A percentile compares a stretch with the other conserved stretches of the same genome.
phyloP scores from a whole-genome alignment of 2,329 filamentous ascomycete species.

The Coniochaeta sp. region DNA sequence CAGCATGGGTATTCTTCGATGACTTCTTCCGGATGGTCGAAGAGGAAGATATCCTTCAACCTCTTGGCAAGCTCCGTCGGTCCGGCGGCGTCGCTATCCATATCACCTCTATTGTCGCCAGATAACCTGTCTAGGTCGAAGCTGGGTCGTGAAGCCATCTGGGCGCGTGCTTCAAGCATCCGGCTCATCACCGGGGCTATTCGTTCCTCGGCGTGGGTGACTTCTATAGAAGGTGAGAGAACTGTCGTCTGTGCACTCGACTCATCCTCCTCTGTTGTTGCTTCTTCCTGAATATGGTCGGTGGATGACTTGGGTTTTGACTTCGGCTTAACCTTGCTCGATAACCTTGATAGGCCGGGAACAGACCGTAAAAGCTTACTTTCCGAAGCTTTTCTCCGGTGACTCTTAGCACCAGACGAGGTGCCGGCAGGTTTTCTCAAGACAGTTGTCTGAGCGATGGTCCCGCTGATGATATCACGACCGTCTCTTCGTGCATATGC shows the following conservation, averaged over 20 bases:
- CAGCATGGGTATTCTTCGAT: conserved; percentile 93
- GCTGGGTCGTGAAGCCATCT: conserved; percentile 51
- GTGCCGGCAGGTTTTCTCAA: conserved; percentile 14
- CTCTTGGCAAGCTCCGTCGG: conserved; percentile 59
- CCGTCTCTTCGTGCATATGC: conserved; percentile 5
- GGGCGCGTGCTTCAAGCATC: conserved; percentile 66
- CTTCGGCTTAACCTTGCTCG: conserved; percentile 24
- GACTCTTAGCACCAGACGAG: conserved; percentile 15
- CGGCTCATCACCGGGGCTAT: conserved; percentile 68
- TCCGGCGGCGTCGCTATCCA: conserved; percentile 26
- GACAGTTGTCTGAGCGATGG: conserved; percentile 33
- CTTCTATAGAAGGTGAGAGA: conserved; percentile 18
- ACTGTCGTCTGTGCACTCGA: conserved; percentile 9
- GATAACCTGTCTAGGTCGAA: conserved; percentile 45
- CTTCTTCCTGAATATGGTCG: conserved; percentile 22
- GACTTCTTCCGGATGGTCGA: conserved; percentile 75
- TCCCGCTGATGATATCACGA: conserved; percentile 4
- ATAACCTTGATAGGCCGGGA: conserved; percentile 42
- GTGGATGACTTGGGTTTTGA: conserved; percentile 21
- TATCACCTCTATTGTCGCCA: conserved; percentile 26
- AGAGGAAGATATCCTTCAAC: conserved; percentile 79
- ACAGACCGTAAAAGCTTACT: conserved; percentile 60
- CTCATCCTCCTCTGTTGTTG: conserved; percentile 17
- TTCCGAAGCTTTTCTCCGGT: conserved; percentile 56
- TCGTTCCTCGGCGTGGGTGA: conserved; percentile 30